Evolutionary conservation across 176 grass and related monocot genomes (phyloP), one percentile per base, ranked within the genome.

Genomic region (Bothriochloa decipiens): DNA sequence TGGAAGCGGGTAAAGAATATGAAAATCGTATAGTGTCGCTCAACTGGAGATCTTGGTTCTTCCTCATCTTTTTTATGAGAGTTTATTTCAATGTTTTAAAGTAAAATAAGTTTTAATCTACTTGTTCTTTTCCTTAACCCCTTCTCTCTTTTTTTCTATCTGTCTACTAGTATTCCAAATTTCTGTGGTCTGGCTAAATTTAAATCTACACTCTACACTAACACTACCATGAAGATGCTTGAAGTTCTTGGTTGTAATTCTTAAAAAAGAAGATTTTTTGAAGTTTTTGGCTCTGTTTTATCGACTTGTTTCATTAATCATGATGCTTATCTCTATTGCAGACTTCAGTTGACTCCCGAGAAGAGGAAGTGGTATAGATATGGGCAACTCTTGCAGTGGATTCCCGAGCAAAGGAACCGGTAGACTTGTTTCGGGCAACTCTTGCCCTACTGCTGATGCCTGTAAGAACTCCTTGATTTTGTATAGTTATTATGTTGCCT

Each of bases 291-390:
- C 22, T 77, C 13, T 62, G 55, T 6, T 28, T 28, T 17, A 29
- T 65, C 46, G 17, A 11, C 40, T 79, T 47, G 28, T 79, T 10
- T 9, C 25, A 22, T 41, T 4, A 57, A 22, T 22, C 53, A 57
- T 0, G 9, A 18, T 64, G 26, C 5, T 26, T 8, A 42, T 78
- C 17, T 78, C 33, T 20, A 6, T 39, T 4, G 3, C 37, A n/a
- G n/a, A n/a, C n/a, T n/a, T n/a, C n/a, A 8, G 4, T 33, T 23
- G 62, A 68, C 23, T 68, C 6, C 63, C 9, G 17, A 27, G 41
- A 36, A 68, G 64, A 35, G 26, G 63, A 81, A n/a, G 64, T 50
- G 64, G 27, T 68, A 70, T 8, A 81, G 20, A 32, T 8, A 69
- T 81, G 65, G 64, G 78, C 28, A 81, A 81, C 12, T 55, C 0